A percentile compares a stretch with the other conserved stretches of the same genome.
These are phyloP conservation scores for Clarkia xantiana DNA, from an alignment of 345 rosid genomes.

Conservation along the genomic window DNA sequence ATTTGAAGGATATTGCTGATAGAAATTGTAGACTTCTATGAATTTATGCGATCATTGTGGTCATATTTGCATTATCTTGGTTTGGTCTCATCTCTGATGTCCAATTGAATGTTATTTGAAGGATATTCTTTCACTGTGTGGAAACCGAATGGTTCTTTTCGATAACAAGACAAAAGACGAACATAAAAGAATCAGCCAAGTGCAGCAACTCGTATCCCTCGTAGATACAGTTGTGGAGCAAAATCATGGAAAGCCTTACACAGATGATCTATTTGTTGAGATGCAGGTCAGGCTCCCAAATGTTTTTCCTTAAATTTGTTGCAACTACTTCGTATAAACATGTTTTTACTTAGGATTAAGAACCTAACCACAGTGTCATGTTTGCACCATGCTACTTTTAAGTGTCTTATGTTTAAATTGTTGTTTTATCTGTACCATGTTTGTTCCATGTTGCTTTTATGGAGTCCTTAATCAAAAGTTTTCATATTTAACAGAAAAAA, in stretches of 20 bases:
- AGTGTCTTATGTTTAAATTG: too few species aligned
- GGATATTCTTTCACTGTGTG: conserved; percentile 58
- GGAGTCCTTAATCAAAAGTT: too few species aligned
- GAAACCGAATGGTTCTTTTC: conserved; percentile 49
- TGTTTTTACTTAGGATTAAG: too few species aligned
- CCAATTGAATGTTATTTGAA: conserved; percentile 6
- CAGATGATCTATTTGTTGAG: conserved; percentile 59
- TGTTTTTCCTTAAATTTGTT: too few species aligned
- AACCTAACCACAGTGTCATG: too few species aligned
- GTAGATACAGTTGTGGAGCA: conserved; percentile 31
- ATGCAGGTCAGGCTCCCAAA: conserved; percentile 30
- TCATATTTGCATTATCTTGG: background rate
- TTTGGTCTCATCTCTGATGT: background rate
- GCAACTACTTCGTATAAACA: too few species aligned
- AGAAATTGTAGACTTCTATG: too few species aligned
- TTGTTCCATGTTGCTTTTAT: too few species aligned
- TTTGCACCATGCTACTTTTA: too few species aligned
- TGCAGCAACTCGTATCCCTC: conserved; percentile 47
- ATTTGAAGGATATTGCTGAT: conserved; percentile 34
- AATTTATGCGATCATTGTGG: background rate
- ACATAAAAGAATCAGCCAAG: conserved; percentile 38
- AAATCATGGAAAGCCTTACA: conserved; percentile 66
- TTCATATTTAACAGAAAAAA: too few species aligned
- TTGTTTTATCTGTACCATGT: too few species aligned
- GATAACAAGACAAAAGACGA: conserved; percentile 70